Evolutionary conservation across 352 stramenopile genomes (phyloP).

Genomic region (Aphanomyces cochlioides): DNA sequence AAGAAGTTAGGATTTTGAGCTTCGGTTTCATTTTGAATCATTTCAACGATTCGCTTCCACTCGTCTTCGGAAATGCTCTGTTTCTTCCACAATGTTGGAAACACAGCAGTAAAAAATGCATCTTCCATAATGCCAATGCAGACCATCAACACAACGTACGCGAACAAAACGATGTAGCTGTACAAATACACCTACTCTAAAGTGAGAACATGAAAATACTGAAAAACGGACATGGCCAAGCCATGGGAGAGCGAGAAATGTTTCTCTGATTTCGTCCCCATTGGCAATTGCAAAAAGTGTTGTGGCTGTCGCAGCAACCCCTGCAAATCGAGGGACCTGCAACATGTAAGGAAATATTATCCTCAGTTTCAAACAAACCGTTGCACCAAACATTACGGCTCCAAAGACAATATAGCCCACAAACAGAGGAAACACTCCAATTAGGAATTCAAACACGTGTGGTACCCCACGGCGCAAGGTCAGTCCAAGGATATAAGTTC

Average conservation of each 20-base stretch:
- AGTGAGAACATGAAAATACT: neutral
- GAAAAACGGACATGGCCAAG: conserved; percentile 45
- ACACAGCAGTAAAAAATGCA: conserved; percentile 81
- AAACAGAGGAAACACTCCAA: conserved; percentile 79
- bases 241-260: conserved; percentile 71
- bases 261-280: conserved; percentile 84
- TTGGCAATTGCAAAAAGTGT: conserved; percentile 85
- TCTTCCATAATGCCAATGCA: conserved; percentile 88
- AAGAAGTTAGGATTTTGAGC: neutral
- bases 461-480: conserved; percentile 67
- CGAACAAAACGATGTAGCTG: conserved; percentile 84
- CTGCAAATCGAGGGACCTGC: conserved; percentile 70
- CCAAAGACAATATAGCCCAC: conserved; percentile 82
- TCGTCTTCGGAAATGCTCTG: neutral
- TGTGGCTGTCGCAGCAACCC: conserved; percentile 53
- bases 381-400: conserved; percentile 82
- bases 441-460: conserved; percentile 71
- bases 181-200: conserved; percentile 66
- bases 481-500: conserved; percentile 73
- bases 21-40: neutral
- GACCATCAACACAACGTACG: conserved; percentile 86
- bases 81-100: conserved; percentile 52
- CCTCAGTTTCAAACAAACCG: neutral
- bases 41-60: neutral
- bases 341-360: neutral